A percentile compares a stretch with the other conserved stretches of the same genome.
These are phyloP conservation scores for Dictyostelium intermedium DNA, from an alignment of 78 protist species.

Conservation along the genomic window DNA sequence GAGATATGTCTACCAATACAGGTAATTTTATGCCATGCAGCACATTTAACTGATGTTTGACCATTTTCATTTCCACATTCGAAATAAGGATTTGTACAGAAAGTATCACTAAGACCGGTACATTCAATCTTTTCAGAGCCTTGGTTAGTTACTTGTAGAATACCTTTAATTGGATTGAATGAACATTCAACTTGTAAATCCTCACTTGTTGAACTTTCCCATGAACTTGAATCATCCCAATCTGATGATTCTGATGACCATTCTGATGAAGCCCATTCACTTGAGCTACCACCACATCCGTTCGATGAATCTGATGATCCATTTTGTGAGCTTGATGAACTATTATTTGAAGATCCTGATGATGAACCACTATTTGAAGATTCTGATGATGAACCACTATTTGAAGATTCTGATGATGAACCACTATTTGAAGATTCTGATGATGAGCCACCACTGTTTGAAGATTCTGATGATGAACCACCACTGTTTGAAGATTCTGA, in stretches of 20 bases:
- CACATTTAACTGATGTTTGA: not conserved
- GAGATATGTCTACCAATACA: constrained; percentile 4
- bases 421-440: not conserved
- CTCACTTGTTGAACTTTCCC: not conserved
- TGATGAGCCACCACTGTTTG: not conserved
- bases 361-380: not conserved
- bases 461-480: not conserved
- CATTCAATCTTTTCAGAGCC: not conserved
- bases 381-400: not conserved
- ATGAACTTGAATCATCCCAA: not conserved
- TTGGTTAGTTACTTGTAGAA: not conserved
- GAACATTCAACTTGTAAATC: not conserved
- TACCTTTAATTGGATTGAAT: not conserved
- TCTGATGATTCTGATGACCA: not conserved
- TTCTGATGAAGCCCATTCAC: not conserved
- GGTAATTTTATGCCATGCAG: not conserved
- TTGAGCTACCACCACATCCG: not conserved
- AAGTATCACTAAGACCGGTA: not conserved
- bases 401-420: not conserved
- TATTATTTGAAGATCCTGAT: not conserved
- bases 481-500: not conserved
- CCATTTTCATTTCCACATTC: not conserved
- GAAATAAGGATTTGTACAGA: not conserved
- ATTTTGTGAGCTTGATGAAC: too few species aligned
- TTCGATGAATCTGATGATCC: not conserved